phyloP scores from a whole-genome alignment of 192 early-diverging fungal genomes.

The Helicostylum pulchrum region DNA sequence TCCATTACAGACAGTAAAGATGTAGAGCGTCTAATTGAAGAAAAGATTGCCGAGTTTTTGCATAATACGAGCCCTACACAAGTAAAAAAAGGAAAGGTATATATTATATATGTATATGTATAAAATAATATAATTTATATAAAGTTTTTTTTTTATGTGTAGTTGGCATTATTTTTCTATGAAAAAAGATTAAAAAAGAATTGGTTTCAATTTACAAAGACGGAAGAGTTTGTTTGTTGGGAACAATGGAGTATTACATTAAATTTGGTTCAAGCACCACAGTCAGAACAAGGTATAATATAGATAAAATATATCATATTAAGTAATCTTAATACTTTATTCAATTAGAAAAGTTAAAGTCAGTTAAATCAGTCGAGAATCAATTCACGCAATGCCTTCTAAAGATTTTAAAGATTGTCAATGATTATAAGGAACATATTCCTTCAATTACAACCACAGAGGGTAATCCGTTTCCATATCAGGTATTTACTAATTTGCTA shows the following conservation, averaged over 20 bases:
- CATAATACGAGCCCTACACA: conserved; percentile 34
- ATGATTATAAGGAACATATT: conserved; percentile 64
- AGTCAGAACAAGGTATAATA: conserved; percentile 47
- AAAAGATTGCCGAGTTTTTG: conserved; percentile 46
- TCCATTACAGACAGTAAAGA: conserved; percentile 54
- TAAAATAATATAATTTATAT: too few relatives aligned
- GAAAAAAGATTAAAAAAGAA: conserved; percentile 58
- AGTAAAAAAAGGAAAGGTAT: conserved; percentile 51
- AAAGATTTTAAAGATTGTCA: conserved; percentile 52
- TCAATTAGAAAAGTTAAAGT: conserved; percentile 41
- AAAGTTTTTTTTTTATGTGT: background rate
- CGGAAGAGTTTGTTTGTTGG: conserved; percentile 58
- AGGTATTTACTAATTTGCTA: conserved; percentile 32
- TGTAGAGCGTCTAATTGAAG: conserved; percentile 47
- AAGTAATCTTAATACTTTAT: too few relatives aligned
- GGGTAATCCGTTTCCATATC: conserved; percentile 60
- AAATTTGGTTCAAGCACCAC: conserved; percentile 37
- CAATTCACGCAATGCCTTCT: conserved; percentile 46
- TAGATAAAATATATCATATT: background rate
- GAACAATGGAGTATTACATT: conserved; percentile 61
- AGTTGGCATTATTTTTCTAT: conserved; percentile 62
- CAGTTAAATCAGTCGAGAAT: conserved; percentile 42
- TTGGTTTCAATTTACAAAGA: conserved; percentile 53
- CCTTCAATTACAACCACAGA: conserved; percentile 59
- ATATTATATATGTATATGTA: too few relatives aligned